Base-by-base conservation (phyloP, 805 yeast species). In the Candida tallmaniae region DNA sequence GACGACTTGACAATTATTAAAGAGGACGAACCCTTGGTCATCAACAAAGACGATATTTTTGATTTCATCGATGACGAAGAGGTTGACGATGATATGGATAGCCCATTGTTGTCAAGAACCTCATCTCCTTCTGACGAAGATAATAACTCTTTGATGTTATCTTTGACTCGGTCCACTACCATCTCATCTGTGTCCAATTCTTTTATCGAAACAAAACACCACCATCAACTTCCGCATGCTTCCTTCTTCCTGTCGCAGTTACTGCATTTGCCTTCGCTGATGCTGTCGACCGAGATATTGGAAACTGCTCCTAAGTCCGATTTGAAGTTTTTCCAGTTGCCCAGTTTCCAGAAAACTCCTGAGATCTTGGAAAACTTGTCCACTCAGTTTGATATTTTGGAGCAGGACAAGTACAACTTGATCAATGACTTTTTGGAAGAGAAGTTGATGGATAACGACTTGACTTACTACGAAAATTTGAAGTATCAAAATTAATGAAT, bases 401-500 rank as follows among this genome's bases (percentile, higher is more conserved):
- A 44, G 32, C 60, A 59, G 38, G 70, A 64, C 40, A 58, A 62
- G 38, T 64, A 64, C 45, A 62, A 62, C 43, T 54, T 54, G 51
- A 58, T 64, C 27, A 64, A 60, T 16, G 70, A 64, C 43, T 58
- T 63, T 33, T 48, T 64, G 33, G 68, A 61, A 40, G 70, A 64
- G 38, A 62, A 60, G 41, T 48, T 64, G 34, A 50, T 62, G 38
- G 56, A 52, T 44, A 62, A 64, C 44, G 68, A 63, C 41, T 45
- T 62, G 21, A 51, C 47, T 32, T 64, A 64, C 45, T 64, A 64
- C 40, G 58, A 44, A 29, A 40, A 31, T 31, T 43, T 43, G 19
- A 27, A 43, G 15, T 19, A 27, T 16, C 35, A 36, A 32, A 33
- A 36, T 36, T 42, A 33, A 42, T 39, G 44, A 42, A 20, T 33